Percentiles rank a stretch among this genome's conserved stretches.
Evolutionary conservation across 2,329 filamentous ascomycete genomes (phyloP).

Genomic region (Aspergillus intermedius): DNA sequence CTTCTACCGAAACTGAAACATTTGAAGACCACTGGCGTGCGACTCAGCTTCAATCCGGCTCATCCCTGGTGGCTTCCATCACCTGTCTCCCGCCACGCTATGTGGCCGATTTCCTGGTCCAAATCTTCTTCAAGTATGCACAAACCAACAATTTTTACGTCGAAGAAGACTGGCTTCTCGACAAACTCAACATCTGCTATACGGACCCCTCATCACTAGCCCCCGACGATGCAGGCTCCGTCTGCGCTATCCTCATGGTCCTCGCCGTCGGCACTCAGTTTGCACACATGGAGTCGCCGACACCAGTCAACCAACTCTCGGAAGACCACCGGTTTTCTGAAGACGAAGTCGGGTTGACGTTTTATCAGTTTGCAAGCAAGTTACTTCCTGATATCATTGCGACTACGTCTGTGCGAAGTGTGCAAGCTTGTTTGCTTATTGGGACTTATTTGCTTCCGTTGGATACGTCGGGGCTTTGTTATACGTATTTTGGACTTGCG

Average conservation of each 20-base stretch:
- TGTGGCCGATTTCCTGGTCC: constrained; percentile 37
- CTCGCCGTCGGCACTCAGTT: constrained; percentile 41
- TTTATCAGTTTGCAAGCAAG: constrained; percentile 52
- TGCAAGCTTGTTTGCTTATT: constrained; percentile 53
- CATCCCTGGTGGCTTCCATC: constrained; percentile 31
- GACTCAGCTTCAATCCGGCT: constrained; percentile 36
- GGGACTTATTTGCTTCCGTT: constrained; percentile 51
- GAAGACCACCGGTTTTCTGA: constrained; percentile 40
- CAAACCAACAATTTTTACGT: constrained; percentile 41
- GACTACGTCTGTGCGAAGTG: constrained; percentile 51
- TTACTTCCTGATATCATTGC: constrained; percentile 53
- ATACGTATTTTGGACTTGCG: constrained; percentile 52
- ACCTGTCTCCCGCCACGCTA: constrained; percentile 39
- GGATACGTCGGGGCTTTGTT: constrained; percentile 51
- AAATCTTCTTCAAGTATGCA: constrained; percentile 40
- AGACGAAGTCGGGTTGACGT: constrained; percentile 50
- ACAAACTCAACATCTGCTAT: constrained; percentile 35
- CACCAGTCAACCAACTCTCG: constrained; percentile 27
- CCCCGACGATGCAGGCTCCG: constrained; percentile 33
- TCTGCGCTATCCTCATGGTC: constrained; percentile 39
- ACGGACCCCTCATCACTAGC: constrained; percentile 28
- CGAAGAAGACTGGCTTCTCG: constrained; percentile 36
- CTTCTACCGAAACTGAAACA: constrained; percentile 30
- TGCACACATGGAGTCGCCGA: constrained; percentile 36
- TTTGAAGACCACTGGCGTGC: constrained; percentile 39